These are phyloP conservation scores for Plantago lanceolata DNA, from an alignment of 305 asterid species.

Conservation along the genomic window DNA sequence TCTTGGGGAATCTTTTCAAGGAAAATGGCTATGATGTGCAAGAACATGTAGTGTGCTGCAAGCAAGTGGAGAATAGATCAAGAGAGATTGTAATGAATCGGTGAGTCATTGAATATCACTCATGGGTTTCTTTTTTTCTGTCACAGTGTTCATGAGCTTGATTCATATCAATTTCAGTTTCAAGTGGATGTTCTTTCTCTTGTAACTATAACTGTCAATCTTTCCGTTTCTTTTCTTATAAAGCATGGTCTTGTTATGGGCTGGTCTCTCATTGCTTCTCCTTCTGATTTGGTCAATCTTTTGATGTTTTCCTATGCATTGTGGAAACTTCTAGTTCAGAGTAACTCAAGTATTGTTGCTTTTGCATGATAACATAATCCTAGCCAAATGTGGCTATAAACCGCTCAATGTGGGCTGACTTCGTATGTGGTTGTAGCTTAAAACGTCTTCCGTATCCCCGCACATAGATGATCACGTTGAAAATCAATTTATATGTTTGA, in stretches of 20 bases:
- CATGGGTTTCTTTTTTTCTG: background rate
- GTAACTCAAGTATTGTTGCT: background rate
- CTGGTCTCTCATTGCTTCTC: background rate
- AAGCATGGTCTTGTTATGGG: background rate
- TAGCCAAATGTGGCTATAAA: too few species aligned
- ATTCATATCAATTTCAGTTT: background rate
- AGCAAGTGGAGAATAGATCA: conserved; percentile 89
- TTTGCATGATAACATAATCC: too few species aligned
- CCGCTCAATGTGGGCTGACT: too few species aligned
- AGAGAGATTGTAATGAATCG: conserved; percentile 83
- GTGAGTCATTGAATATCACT: conserved; percentile 31
- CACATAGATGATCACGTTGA: too few species aligned
- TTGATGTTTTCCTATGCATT: background rate
- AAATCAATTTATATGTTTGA: too few species aligned
- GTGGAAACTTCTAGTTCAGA: background rate
- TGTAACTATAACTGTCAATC: too few species aligned
- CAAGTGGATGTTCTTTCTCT: background rate
- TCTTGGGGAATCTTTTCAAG: conserved; percentile 56
- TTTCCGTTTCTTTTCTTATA: background rate
- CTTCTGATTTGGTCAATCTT: background rate
- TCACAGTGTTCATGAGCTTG: background rate
- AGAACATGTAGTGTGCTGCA: conserved; percentile 82
- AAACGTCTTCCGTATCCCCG: too few species aligned
- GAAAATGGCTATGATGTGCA: conserved; percentile 63
- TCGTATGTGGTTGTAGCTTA: too few species aligned